Base-by-base conservation (phyloP, 2,329 filamentous ascomycete genomes). In the Fusarium sp. region DNA sequence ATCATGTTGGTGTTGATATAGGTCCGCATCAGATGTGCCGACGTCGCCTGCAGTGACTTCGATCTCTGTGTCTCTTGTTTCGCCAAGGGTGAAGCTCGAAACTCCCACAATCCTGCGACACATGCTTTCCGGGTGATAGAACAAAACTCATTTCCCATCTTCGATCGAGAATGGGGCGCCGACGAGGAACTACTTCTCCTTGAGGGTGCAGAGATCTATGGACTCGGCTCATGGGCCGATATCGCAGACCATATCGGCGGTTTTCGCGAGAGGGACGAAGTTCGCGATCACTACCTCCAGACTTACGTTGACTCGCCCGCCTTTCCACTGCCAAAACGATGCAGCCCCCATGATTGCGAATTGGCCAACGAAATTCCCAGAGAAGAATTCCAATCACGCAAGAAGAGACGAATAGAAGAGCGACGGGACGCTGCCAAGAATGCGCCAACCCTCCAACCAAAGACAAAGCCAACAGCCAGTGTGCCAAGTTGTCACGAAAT, bases 201-300 rank as follows among this genome's bases (percentile, higher is more conserved):
- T 1, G 96, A 99, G 81, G 96, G 96, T 22, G 94, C 93, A 13
- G 96, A 99, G 79, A 97, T 93, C 59, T 99, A 99, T 76, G 96
- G 96, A 0, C 83, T 99, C 49, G 96, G 96, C 4, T 98, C 95
- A 22, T 99, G 96, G 95, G 93, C 94, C 39, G 96, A 99, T 75
- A 96, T 99, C 66, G 94, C 96, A 37, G 95, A 99, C 78, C 96
- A 99, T 78, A 98, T 99, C 73, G 96, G 96, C 51, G 96, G 96
- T 13, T 98, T 94, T 76, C 89, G 96, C 58, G 90, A 91, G 69
- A 98, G 97, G 77, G 95, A 98, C 72, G 96, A 99, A 80, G 96
- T 98, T 33, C 90, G 93, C 66, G 92, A 97, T 70, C 96, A 99
- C 78, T 99, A 99, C 78, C 88, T 96, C 69, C 84, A 90, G 64